Percentiles rank a stretch among this genome's conserved stretches.
Evolutionary conservation across 257 asterid genomes (phyloP).

Genomic region (Nicotiana tabacum): DNA sequence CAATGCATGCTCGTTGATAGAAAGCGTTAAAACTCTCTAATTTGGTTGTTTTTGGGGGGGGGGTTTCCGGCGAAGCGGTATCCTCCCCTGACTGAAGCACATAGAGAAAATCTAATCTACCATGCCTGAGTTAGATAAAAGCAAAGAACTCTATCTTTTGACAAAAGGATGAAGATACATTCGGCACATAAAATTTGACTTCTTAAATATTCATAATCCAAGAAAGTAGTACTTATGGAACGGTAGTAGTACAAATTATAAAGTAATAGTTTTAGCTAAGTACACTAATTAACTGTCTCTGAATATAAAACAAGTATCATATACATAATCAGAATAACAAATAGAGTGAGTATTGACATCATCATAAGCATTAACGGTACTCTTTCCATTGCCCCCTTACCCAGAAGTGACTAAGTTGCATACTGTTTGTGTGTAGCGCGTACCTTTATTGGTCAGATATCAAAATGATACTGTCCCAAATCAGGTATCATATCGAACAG

Average conservation of each 20-base stretch:
- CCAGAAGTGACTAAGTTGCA: background rate
- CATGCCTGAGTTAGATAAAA: background rate
- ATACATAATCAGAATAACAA: background rate
- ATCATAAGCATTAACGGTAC: background rate
- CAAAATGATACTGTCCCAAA: background rate
- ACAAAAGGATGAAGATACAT: background rate
- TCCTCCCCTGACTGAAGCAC: too few relatives aligned
- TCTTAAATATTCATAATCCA: background rate
- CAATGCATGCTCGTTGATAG: too few relatives aligned
- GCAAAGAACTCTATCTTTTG: background rate
- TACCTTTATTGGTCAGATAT: background rate
- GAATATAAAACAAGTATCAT: background rate
- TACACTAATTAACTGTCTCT: background rate
- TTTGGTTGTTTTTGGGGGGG: background rate
- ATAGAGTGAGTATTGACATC: background rate
- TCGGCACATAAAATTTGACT: background rate
- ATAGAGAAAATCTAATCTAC: background rate
- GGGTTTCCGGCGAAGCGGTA: too few relatives aligned
- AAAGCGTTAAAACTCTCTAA: background rate
- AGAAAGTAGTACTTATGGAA: background rate
- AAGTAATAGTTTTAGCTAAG: background rate
- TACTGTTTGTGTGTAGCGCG: too few relatives aligned
- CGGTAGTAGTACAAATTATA: background rate
- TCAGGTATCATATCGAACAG: background rate
- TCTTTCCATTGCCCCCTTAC: background rate